Base-by-base conservation (phyloP, 2,329 filamentous ascomycete species). In the Fusarium sp. region DNA sequence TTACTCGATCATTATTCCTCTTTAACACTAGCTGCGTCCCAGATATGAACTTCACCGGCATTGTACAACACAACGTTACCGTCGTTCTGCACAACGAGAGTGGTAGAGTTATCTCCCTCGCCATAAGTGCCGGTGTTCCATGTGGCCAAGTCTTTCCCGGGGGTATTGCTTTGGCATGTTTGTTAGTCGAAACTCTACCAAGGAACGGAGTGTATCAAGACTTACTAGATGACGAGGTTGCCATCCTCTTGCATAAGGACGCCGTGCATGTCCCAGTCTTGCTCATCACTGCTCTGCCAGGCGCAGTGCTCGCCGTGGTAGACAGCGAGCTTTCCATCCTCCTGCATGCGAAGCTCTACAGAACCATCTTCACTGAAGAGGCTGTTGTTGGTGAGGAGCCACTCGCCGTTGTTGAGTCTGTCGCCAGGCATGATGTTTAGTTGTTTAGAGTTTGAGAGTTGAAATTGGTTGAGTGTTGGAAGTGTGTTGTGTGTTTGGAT, bases 281-380 rank as follows among this genome's bases (percentile, higher is more conserved):
- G 57, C 26, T 58, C 36, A 24, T 21, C 53, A n/a, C 32, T 51
- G n/a, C 39, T 61, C 53, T 61, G 57, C 57, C 57, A 61, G 14
- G 38, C 20, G 12, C 45, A 58, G 11, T 15, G 38, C 21, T 34
- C 17, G 30, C 26, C 21, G 17, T 61, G 19, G 21, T 61, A 61
- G 26, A 59, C 21, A 26, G 54, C 57, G 6, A 61, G 45, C 40
- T 61, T 61, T 40, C 57, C 57, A 6, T 61, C 57, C n/a, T 61
- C 46, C 40, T 61, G 54, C 57, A 61, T 61, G 32, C 54, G 54
- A 26, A 61, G 57, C 40, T 61, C 57, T 7, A 59, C 46, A 6
- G 54, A 43, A 19, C 57, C 45, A 1, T 61, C 26, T n/a, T 52
- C 38, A 26, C 54, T 59, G 30, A 39, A 58, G 30, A 61, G 51